Evolutionary conservation across 2,329 filamentous ascomycete genomes (phyloP).

Genomic region (Sporothrix euskadiensis): DNA sequence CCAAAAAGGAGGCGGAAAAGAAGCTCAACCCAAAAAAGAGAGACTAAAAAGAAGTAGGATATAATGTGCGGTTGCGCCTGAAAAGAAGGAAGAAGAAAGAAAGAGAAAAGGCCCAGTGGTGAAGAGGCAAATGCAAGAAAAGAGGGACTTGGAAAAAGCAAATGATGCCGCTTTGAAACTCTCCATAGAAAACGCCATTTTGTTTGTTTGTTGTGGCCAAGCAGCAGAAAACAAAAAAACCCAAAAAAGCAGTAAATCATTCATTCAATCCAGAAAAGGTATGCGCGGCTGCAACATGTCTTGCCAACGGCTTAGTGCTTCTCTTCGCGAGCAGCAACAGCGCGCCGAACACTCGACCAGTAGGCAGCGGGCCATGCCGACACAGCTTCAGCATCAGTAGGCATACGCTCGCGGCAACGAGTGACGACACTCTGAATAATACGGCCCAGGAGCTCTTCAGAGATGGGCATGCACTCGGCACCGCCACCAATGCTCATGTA

Average conservation of each 20-base stretch:
- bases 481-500: constrained; percentile 31
- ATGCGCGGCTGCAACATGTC: not conserved
- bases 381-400: constrained; percentile 58
- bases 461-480: constrained; percentile 57
- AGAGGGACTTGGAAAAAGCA: not conserved
- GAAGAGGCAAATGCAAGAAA: constrained; percentile 17
- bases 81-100: not conserved
- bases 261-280: not conserved
- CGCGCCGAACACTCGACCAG: constrained; percentile 60
- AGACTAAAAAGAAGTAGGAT: constrained; percentile 34
- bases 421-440: constrained; percentile 64
- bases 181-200: not conserved
- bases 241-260: not conserved
- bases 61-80: constrained; percentile 8
- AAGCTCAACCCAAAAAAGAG: constrained; percentile 31
- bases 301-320: not conserved
- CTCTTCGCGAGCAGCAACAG: constrained; percentile 43
- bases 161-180: constrained; percentile 2
- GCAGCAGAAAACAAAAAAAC: not conserved
- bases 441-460: constrained; percentile 61
- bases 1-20: not conserved
- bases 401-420: constrained; percentile 59
- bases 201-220: constrained; percentile 3
- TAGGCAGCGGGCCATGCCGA: constrained; percentile 62
- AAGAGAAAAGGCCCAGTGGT: constrained; percentile 4